A percentile compares a stretch with the other conserved stretches of the same genome.
Evolutionary conservation across 306 rosid species (phyloP).

Genomic region (Trichosanthes cucumerina): DNA sequence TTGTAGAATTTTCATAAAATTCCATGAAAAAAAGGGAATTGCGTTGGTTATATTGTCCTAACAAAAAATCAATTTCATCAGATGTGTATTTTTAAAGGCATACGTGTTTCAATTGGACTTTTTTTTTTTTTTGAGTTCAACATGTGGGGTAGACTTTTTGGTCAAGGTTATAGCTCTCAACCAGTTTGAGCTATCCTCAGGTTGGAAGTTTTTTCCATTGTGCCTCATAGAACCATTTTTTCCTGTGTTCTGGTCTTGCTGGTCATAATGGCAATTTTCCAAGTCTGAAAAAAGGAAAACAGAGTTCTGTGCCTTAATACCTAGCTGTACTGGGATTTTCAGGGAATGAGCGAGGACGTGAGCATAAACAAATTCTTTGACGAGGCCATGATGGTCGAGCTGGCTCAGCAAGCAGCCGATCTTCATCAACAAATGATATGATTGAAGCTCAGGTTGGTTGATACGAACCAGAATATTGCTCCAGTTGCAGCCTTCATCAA

Average conservation of each 20-base stretch:
- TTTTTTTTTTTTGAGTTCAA: no score
- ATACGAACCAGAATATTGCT: neutral
- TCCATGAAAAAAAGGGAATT: neutral
- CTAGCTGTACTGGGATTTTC: conserved; percentile 11
- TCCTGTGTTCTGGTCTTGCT: neutral
- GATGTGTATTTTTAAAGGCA: neutral
- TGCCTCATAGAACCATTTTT: neutral
- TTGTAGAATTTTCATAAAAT: neutral
- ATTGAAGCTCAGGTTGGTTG: conserved; percentile 11
- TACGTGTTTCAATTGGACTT: neutral
- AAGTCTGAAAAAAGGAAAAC: neutral
- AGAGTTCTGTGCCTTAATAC: neutral
- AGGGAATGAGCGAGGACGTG: conserved; percentile 99
- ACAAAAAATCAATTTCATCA: neutral
- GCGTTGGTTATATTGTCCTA: neutral
- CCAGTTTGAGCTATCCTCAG: no score
- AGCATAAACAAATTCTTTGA: conserved; percentile 91
- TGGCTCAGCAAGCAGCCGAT: conserved; percentile 98
- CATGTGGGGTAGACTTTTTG: no score
- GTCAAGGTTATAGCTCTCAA: no score
- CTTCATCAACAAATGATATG: conserved; percentile 91
- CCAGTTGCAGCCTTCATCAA: neutral
- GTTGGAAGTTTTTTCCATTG: no score
- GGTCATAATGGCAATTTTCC: neutral
- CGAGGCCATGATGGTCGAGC: conserved; percentile 98